Percentiles rank a stretch among this genome's conserved stretches.
These are phyloP conservation scores for Bryoerythrophyllum caledonicum DNA, from an alignment of 225 moss, liverwort and hornwort species.

Conservation along the genomic window DNA sequence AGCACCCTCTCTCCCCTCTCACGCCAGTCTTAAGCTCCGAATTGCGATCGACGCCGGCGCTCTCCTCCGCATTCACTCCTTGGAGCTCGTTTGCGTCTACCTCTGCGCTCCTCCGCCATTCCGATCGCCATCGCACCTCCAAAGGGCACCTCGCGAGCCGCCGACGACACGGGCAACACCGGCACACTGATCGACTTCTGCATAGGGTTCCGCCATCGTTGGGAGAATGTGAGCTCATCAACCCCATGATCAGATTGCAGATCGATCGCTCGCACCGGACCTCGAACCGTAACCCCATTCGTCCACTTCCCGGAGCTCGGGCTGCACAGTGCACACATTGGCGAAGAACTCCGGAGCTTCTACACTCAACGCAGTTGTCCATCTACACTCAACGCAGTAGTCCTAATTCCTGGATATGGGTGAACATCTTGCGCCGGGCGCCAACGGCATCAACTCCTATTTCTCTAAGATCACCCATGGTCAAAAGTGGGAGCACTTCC, in stretches of 20 bases:
- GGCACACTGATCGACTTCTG: constrained; percentile 70
- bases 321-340: constrained; percentile 50
- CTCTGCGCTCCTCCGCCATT: too few relatives aligned
- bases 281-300: constrained; percentile 71
- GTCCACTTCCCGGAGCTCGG: constrained; percentile 80
- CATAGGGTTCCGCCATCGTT: constrained; percentile 64
- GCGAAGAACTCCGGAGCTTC: constrained; percentile 69
- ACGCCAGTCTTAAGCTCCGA: too few relatives aligned
- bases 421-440: constrained; percentile 88
- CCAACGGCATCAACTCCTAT: constrained; percentile 91
- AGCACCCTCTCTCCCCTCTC: too few relatives aligned
- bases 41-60: too few relatives aligned
- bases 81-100: too few relatives aligned
- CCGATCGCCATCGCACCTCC: too few relatives aligned
- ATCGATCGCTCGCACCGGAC: neutral
- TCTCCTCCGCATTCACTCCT: too few relatives aligned
- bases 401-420: constrained; percentile 67
- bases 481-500: constrained; percentile 79
- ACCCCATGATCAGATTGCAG: neutral
- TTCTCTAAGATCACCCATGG: constrained; percentile 94
- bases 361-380: too few relatives aligned
- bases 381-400: constrained; percentile 33
- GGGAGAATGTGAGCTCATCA: constrained; percentile 21
- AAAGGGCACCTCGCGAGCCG: constrained; percentile 49
- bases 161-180: constrained; percentile 54